phyloP scores from a whole-genome alignment of 768 basidiomycete species.

The Udeniomyces megalosporus region DNA sequence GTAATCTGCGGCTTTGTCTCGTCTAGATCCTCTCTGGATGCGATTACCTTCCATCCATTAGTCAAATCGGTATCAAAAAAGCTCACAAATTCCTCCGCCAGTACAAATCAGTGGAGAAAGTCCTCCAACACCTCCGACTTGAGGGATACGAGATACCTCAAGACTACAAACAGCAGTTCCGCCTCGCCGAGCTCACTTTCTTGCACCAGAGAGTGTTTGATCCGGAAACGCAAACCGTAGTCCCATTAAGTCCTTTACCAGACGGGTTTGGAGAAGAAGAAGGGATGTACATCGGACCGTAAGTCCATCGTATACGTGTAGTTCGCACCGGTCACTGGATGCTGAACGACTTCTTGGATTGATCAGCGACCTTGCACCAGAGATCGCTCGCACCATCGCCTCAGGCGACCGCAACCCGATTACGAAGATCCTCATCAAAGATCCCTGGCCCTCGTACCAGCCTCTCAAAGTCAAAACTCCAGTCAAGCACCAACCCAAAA shows the following conservation, averaged over 20 bases:
- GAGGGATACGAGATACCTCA: constrained; percentile 80
- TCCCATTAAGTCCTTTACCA: constrained; percentile 50
- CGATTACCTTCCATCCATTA: constrained; percentile 55
- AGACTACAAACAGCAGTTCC: constrained; percentile 58
- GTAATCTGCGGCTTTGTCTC: not conserved
- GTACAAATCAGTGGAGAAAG: constrained; percentile 68
- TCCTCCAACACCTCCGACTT: constrained; percentile 51
- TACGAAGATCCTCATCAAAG: constrained; percentile 50
- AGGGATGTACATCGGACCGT: constrained; percentile 38
- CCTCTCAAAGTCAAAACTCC: constrained; percentile 39
- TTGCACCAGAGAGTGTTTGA: constrained; percentile 84
- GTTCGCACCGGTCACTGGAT: not conserved
- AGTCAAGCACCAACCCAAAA: constrained; percentile 3
- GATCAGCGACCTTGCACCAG: constrained; percentile 46
- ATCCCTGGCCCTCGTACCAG: constrained; percentile 53
- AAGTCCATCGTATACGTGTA: constrained; percentile 48
- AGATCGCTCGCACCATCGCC: constrained; percentile 50
- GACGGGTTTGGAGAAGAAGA: constrained; percentile 41
- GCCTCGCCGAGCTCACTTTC: constrained; percentile 77
- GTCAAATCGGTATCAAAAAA: constrained; percentile 84
- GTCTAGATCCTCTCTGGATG: constrained; percentile 31
- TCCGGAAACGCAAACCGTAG: constrained; percentile 46
- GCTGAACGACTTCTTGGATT: constrained; percentile 14
- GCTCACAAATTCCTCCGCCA: constrained; percentile 67
- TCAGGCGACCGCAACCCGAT: constrained; percentile 55